phyloP scores from a whole-genome alignment of 306 rosid species.

The Chamaecrista fasciculata region DNA sequence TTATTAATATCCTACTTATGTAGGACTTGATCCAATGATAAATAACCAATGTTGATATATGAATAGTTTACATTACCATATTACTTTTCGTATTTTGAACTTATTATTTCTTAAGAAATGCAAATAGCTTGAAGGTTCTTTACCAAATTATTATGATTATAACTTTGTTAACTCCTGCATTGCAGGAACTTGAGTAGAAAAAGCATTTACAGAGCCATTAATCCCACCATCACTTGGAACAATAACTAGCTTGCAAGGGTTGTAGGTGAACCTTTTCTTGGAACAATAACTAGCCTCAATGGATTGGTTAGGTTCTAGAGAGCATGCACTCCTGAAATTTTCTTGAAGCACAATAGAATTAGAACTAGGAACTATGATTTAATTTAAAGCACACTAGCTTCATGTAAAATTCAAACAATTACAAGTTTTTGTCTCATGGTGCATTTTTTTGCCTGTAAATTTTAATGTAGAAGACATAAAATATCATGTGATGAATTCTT shows the following conservation, averaged over 20 bases:
- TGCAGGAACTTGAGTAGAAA: slow-evolving; percentile 93
- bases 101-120: background rate
- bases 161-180: background rate
- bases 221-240: slow-evolving; percentile 81
- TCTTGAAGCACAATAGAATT: too few relatives aligned
- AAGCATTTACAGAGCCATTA: slow-evolving; percentile 65
- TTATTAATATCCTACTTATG: background rate
- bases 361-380: too few relatives aligned
- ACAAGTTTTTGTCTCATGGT: too few relatives aligned
- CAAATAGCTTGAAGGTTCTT: background rate
- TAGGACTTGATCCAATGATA: slow-evolving; percentile 18
- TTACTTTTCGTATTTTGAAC: too few relatives aligned
- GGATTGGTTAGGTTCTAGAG: too few relatives aligned
- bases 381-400: too few relatives aligned
- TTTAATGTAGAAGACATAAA: too few relatives aligned
- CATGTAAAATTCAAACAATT: too few relatives aligned
- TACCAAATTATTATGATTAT: slow-evolving; percentile 34
- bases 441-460: too few relatives aligned
- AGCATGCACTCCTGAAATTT: too few relatives aligned
- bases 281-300: too few relatives aligned
- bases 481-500: too few relatives aligned
- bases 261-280: slow-evolving; percentile 65
- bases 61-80: background rate
- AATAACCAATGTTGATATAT: slow-evolving; percentile 11
- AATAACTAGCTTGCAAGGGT: slow-evolving; percentile 57